A percentile compares a stretch with the other conserved stretches of the same genome.
These are phyloP conservation scores for Angomonas deanei DNA, from an alignment of 208 protist species.

Conservation along the genomic window DNA sequence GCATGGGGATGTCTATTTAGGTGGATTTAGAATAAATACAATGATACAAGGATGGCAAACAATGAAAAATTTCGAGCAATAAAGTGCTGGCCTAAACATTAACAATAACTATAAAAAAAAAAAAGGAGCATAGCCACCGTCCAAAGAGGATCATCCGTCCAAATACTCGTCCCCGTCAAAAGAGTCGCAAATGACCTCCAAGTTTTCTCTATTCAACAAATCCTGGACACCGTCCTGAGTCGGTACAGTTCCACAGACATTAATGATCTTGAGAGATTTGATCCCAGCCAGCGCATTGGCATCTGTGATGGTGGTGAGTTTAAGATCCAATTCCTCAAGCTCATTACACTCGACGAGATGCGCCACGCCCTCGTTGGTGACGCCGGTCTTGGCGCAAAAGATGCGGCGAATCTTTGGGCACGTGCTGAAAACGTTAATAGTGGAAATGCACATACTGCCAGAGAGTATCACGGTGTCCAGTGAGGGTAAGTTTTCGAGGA, in stretches of 20 bases:
- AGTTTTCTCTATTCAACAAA: conserved; percentile 28
- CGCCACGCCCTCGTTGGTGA: conserved; percentile 69
- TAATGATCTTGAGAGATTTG: conserved; percentile 51
- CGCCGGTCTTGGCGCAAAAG: conserved; percentile 51
- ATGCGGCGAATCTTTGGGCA: conserved; percentile 71
- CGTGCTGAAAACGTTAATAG: conserved; percentile 70
- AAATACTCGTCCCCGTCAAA: conserved; percentile 41
- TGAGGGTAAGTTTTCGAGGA: conserved; percentile 46
- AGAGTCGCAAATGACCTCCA: conserved; percentile 70
- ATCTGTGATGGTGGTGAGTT: conserved; percentile 57
- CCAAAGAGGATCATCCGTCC: conserved; percentile 22
- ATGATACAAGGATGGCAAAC: too few relatives aligned
- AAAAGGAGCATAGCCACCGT: background rate
- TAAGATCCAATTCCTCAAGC: conserved; percentile 75
- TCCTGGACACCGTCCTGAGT: conserved; percentile 38
- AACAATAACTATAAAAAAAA: background rate
- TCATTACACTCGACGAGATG: conserved; percentile 43
- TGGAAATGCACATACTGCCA: conserved; percentile 58
- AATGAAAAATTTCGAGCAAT: background rate
- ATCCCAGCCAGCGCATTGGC: conserved; percentile 52
- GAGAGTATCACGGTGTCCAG: conserved; percentile 72
- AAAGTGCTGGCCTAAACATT: background rate
- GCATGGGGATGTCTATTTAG: too few relatives aligned
- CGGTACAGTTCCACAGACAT: conserved; percentile 48
- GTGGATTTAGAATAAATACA: too few relatives aligned